Conservation (phyloP, 768 basidiomycete species). For the Ramaria sp. region DNA sequence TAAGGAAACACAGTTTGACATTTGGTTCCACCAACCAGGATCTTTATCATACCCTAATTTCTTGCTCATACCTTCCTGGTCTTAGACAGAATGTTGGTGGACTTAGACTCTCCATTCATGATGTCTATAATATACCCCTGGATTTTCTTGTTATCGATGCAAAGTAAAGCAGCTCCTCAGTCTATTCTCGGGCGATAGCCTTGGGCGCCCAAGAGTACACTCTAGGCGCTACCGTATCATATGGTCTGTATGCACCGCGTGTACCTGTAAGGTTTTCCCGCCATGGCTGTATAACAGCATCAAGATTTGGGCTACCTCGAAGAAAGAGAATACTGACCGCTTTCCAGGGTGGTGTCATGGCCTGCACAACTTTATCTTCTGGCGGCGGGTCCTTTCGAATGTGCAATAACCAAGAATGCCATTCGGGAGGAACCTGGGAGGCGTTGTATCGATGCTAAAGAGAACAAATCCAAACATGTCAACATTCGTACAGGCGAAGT, state of each 20-base stretch:
- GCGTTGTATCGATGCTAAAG: constrained; percentile 74
- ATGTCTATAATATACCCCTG: constrained; percentile 7
- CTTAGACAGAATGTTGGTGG: background rate
- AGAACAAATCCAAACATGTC: background rate
- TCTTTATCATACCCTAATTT: too few relatives aligned
- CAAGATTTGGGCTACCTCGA: background rate
- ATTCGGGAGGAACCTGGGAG: constrained; percentile 90
- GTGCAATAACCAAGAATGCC: constrained; percentile 93
- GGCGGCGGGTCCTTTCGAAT: constrained; percentile 78
- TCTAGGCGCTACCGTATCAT: constrained; percentile 82
- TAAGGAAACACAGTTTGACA: background rate
- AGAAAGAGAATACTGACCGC: constrained; percentile 41
- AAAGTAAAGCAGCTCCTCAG: background rate
- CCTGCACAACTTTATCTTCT: constrained; percentile 63
- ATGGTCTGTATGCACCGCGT: constrained; percentile 78
- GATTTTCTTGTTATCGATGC: background rate
- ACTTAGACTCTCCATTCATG: constrained; percentile 6
- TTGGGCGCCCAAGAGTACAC: constrained; percentile 77
- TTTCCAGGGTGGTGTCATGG: constrained; percentile 68
- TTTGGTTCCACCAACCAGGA: too few relatives aligned
- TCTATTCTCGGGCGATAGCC: constrained; percentile 34
- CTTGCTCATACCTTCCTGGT: background rate
- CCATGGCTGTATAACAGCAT: constrained; percentile 45
- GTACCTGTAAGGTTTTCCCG: constrained; percentile 89
- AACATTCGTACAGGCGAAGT: background rate